Evolutionary conservation across 805 yeast species (phyloP).

Genomic region (Wickerhamiella musiphila): DNA sequence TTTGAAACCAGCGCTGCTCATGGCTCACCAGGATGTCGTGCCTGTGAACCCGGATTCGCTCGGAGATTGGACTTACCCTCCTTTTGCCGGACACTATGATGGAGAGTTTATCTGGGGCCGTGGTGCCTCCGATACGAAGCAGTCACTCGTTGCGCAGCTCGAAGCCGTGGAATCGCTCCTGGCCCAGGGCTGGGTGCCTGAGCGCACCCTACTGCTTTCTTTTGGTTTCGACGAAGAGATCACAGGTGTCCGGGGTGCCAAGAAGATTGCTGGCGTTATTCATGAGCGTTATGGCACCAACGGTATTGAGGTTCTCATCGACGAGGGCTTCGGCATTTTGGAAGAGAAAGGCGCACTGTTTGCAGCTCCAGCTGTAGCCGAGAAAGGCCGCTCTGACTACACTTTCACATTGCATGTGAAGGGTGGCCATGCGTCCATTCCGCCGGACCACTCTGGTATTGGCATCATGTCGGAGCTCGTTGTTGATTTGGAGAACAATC

Average conservation of each 20-base stretch:
- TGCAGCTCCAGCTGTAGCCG: slow-evolving; percentile 40
- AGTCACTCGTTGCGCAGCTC: slow-evolving; percentile 43
- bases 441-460: slow-evolving; percentile 67
- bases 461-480: slow-evolving; percentile 53
- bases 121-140: slow-evolving; percentile 65
- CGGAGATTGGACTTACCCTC: slow-evolving; percentile 46
- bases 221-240: slow-evolving; percentile 74
- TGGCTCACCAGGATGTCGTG: slow-evolving; percentile 72
- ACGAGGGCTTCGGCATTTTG: slow-evolving; percentile 42
- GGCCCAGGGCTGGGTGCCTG: slow-evolving; percentile 35
- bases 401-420: slow-evolving; percentile 35
- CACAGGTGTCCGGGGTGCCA: slow-evolving; percentile 48
- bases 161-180: slow-evolving; percentile 48
- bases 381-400: slow-evolving; percentile 42
- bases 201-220: slow-evolving; percentile 44
- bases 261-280: slow-evolving; percentile 29
- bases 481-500: slow-evolving; percentile 36
- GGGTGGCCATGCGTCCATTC: slow-evolving; percentile 72
- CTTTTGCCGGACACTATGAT: slow-evolving; percentile 50
- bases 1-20: slow-evolving; percentile 47
- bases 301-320: slow-evolving; percentile 46
- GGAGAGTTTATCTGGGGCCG: slow-evolving; percentile 56
- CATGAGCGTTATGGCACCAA: slow-evolving; percentile 40
- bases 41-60: slow-evolving; percentile 46
- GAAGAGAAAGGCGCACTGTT: slow-evolving; percentile 29